Evolutionary conservation across 2,329 filamentous ascomycete genomes (phyloP), one percentile per base, ranked within the genome.

Genomic region (Pseudogymnoascus sp.): DNA sequence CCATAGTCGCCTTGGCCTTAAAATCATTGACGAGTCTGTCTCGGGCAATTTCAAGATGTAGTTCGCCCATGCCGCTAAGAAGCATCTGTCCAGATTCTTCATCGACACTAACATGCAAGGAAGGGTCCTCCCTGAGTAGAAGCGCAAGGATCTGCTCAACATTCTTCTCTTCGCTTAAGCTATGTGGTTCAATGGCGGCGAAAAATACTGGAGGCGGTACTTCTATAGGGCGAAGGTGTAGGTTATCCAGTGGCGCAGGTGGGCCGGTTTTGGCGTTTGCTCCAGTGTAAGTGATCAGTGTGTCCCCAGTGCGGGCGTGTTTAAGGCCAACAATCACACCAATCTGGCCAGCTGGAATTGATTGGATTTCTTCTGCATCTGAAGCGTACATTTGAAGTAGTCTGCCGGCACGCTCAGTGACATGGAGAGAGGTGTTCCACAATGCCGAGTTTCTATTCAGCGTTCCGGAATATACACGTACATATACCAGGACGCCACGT

Each of bases 171-270:
- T 92, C 91, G 33, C 88, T 83, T 33, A 90, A 78, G 68, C 90
- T 88, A 67, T 91, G 77, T 15, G 86, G 91, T 66, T 97, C 93
- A 29, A 97, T 87, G 64, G 92, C 91, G n/a, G 95, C 88, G 74
- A 97, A 99, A 71, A 97, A 96, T 0, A 99, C 94, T 0, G 94
- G 92, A 0, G 94, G 92, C 0, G 94, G 93, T 0, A 97, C 90
- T 63, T 90, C 84, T 29, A 96, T 94, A 0, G 94, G 91, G 13
- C 91, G 85, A 36, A 99, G 84, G 71, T 96, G 92, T 13, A 97
- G 78, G 13, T 82, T 86, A 59, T 87, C 85, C 58, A 96, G 77
- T 0, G 85, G 82, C 13, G 86, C 82, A 15, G 89, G 85, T 1
- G 91, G 86, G 0, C 84, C 82, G 5, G 82, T 82, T 71, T 84